phyloP scores from a whole-genome alignment of 768 basidiomycete genomes.

The Leucosporidium yakuticum region DNA sequence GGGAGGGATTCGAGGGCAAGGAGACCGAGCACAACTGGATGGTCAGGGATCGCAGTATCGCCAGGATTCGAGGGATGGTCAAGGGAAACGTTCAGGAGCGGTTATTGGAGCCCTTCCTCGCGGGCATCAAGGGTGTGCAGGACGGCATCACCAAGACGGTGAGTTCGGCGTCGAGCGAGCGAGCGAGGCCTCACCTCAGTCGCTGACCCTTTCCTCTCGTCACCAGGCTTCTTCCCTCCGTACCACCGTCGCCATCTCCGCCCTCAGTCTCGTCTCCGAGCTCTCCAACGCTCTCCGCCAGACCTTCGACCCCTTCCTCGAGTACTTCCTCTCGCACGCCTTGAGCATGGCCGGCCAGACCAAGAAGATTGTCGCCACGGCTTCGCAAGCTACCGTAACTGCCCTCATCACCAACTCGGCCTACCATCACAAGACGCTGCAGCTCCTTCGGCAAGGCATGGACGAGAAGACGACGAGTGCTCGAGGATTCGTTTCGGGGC shows the following conservation, averaged over 20 bases:
- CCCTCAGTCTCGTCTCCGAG: conserved; percentile 70
- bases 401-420: conserved; percentile 66
- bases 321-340: conserved; percentile 65
- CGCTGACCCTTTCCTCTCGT: background rate
- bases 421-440: conserved; percentile 60
- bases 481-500: conserved; percentile 51
- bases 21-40: conserved; percentile 97
- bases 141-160: conserved; percentile 81
- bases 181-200: too few relatives aligned
- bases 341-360: conserved; percentile 82
- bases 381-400: conserved; percentile 67
- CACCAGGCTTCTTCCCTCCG: conserved; percentile 74
- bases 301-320: conserved; percentile 75
- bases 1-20: conserved; percentile 80
- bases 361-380: conserved; percentile 83
- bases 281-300: conserved; percentile 56
- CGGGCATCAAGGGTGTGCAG: conserved; percentile 68
- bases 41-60: conserved; percentile 55
- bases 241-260: conserved; percentile 77
- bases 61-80: conserved; percentile 26
- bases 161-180: conserved; percentile 40
- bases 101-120: conserved; percentile 67
- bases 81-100: conserved; percentile 60
- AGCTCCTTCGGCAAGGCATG: conserved; percentile 61
- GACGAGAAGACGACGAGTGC: conserved; percentile 78